These are phyloP conservation scores for Pezicula radicicola DNA, from an alignment of 2,329 filamentous ascomycete species.

Conservation along the genomic window DNA sequence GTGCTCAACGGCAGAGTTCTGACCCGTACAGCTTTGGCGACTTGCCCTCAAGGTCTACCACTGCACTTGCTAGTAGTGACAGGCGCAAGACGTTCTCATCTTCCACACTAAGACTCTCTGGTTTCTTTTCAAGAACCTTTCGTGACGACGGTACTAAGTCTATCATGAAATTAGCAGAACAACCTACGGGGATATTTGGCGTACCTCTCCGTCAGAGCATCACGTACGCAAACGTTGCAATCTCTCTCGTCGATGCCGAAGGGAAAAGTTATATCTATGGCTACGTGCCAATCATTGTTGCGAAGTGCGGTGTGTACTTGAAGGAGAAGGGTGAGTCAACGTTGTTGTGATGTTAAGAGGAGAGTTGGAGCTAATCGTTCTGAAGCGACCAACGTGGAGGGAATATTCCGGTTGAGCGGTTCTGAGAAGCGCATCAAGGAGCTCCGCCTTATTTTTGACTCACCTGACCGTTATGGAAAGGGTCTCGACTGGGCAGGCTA, in stretches of 20 bases:
- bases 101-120: background rate
- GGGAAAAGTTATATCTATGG: constrained; percentile 97
- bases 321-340: constrained; percentile 85
- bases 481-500: constrained; percentile 96
- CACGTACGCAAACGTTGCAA: constrained; percentile 95
- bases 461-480: constrained; percentile 92
- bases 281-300: constrained; percentile 96
- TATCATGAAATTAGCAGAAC: constrained; percentile 17
- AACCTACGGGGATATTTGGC: constrained; percentile 81
- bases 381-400: constrained; percentile 86
- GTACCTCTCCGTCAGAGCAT: constrained; percentile 92
- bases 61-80: background rate
- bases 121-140: background rate
- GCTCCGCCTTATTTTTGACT: constrained; percentile 86
- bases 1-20: too few relatives aligned
- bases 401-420: constrained; percentile 92
- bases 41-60: background rate
- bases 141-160: constrained; percentile 11
- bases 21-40: too few relatives aligned
- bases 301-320: constrained; percentile 94
- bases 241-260: constrained; percentile 88
- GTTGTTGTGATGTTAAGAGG: constrained; percentile 1
- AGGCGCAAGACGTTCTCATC: background rate
- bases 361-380: constrained; percentile 5
- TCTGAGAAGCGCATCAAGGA: constrained; percentile 99